Evolutionary conservation across 1,284 basidiomycete species (phyloP).

Genomic region (Exsudoporus floridanus): DNA sequence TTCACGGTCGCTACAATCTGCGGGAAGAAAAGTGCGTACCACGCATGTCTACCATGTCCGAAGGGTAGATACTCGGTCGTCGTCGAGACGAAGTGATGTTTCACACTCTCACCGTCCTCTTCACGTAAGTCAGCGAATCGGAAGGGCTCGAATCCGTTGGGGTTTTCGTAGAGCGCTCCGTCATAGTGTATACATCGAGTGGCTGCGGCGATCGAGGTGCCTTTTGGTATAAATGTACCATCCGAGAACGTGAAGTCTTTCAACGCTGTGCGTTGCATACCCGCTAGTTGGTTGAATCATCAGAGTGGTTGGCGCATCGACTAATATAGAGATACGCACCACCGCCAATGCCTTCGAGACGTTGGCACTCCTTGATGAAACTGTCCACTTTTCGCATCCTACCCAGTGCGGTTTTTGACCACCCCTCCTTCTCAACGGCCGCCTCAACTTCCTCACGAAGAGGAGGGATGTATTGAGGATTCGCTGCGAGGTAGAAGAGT

Average conservation of each 20-base stretch:
- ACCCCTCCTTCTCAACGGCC: constrained; percentile 25
- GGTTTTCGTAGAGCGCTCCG: constrained; percentile 23
- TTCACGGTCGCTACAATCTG: not conserved
- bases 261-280: constrained; percentile 33
- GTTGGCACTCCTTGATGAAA: constrained; percentile 45
- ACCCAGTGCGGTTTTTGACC: constrained; percentile 41
- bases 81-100: constrained; percentile 21
- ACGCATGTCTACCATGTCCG: constrained; percentile 16
- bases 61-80: constrained; percentile 13
- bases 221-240: constrained; percentile 41
- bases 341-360: constrained; percentile 32
- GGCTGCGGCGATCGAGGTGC: constrained; percentile 27
- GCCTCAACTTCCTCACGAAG: constrained; percentile 47
- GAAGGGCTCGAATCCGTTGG: constrained; percentile 34
- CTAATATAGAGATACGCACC: constrained; percentile 20
- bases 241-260: constrained; percentile 42
- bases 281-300: constrained; percentile 21
- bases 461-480: constrained; percentile 39
- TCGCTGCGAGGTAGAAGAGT: constrained; percentile 37
- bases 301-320: not conserved
- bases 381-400: constrained; percentile 48
- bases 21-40: constrained; percentile 5
- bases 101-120: constrained; percentile 10
- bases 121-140: constrained; percentile 29
- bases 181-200: constrained; percentile 28